These are phyloP conservation scores for Entophlyctis luteolus DNA, from an alignment of 192 early-diverging fungal genomes.

Conservation along the genomic window DNA sequence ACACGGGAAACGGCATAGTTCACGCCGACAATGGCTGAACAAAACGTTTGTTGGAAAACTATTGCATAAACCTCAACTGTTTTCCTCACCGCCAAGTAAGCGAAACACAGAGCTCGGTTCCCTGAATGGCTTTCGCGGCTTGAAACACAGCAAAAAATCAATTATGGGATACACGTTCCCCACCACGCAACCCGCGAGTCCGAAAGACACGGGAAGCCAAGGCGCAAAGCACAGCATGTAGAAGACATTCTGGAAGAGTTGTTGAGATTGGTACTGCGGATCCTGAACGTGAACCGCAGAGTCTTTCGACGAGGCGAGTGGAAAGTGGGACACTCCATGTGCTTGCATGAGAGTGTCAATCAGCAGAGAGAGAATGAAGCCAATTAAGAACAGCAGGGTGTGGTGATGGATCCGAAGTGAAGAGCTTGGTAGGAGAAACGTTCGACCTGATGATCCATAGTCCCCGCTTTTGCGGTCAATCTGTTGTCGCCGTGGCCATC, in stretches of 20 bases:
- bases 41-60: neutral
- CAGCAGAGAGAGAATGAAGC: slow-evolving; percentile 58
- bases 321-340: slow-evolving; percentile 36
- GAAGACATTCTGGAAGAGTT: neutral
- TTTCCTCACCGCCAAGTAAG: slow-evolving; percentile 40
- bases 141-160: neutral
- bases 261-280: neutral
- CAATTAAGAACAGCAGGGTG: slow-evolving; percentile 57
- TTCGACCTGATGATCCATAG: neutral
- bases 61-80: neutral
- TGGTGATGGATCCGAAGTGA: slow-evolving; percentile 40
- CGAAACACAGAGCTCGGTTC: slow-evolving; percentile 19
- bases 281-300: slow-evolving; percentile 9
- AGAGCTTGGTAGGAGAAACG: no score
- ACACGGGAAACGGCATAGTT: slow-evolving; percentile 66
- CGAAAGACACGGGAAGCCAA: slow-evolving; percentile 63
- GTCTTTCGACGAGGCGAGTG: slow-evolving; percentile 15
- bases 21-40: slow-evolving; percentile 48
- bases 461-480: neutral
- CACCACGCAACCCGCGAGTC: slow-evolving; percentile 41
- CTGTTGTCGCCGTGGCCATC: no score
- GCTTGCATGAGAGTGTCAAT: slow-evolving; percentile 63
- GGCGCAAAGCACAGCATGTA: slow-evolving; percentile 53
- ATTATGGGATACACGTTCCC: slow-evolving; percentile 4
- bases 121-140: slow-evolving; percentile 38